Conservation (phyloP, 2,329 filamentous ascomycete species). For the Domatiomyces globalis region DNA sequence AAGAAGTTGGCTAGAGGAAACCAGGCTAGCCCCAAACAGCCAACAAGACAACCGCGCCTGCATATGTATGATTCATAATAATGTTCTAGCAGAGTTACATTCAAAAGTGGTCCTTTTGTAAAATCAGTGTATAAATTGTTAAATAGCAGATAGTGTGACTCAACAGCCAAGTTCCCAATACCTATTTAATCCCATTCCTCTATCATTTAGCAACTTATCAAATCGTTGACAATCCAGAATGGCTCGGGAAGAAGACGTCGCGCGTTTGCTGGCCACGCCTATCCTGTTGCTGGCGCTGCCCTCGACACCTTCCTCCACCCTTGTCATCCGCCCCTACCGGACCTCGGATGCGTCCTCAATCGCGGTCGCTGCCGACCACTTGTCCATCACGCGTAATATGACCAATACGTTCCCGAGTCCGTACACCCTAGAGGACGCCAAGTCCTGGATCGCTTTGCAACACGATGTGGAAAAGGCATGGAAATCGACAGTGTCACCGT, state of each 20-base stretch:
- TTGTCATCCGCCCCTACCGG: background rate
- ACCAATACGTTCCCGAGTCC: conserved; percentile 3
- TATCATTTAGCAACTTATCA: too few species aligned
- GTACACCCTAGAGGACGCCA: conserved; percentile 1
- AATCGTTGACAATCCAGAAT: background rate
- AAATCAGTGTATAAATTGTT: too few species aligned
- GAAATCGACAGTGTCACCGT: background rate
- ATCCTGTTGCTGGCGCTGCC: background rate
- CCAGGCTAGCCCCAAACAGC: too few species aligned
- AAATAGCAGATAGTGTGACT: too few species aligned
- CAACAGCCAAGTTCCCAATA: too few species aligned
- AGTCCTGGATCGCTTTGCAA: conserved; percentile 1
- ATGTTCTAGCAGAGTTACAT: too few species aligned
- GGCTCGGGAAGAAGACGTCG: background rate
- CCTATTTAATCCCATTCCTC: too few species aligned
- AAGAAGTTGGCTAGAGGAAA: too few species aligned
- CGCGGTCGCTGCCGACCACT: conserved; percentile 14
- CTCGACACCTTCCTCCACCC: background rate
- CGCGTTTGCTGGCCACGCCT: background rate
- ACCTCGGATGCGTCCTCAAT: background rate
- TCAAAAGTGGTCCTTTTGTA: too few species aligned
- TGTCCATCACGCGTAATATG: conserved; percentile 2
- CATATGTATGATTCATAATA: too few species aligned
- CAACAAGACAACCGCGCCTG: too few species aligned
- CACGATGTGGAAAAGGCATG: background rate